Conservation (phyloP, 2,329 filamentous ascomycete species). For the Stemphylium vesicarium region DNA sequence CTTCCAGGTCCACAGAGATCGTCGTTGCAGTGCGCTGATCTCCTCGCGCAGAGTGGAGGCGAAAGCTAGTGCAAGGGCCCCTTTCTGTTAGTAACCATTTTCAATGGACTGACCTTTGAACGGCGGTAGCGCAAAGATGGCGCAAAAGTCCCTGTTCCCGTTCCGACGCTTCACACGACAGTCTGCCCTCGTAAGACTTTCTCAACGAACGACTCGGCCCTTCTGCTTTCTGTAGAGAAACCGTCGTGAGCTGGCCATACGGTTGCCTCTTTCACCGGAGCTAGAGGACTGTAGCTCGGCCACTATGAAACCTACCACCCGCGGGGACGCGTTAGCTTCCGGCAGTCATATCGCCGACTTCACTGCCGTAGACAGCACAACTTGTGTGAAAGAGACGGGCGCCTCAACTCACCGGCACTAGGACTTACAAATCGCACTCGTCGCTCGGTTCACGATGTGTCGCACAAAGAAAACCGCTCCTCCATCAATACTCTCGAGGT, state of each 20-base stretch:
- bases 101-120: not conserved
- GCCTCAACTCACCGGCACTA: not conserved
- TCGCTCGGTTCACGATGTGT: not conserved
- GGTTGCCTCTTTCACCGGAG: not conserved
- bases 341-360: slow-evolving; percentile 6
- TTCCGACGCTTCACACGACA: not conserved
- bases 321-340: slow-evolving; percentile 10
- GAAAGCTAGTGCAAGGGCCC: slow-evolving; percentile 1
- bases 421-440: not conserved
- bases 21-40: slow-evolving; percentile 1
- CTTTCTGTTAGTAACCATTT: not conserved
- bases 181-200: slow-evolving; percentile 3
- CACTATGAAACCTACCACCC: slow-evolving; percentile 5
- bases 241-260: not conserved
- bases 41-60: not conserved
- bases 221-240: not conserved
- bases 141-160: not conserved
- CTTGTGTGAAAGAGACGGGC: not conserved
- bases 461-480: too few species aligned
- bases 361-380: slow-evolving; percentile 3
- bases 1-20: slow-evolving; percentile 2
- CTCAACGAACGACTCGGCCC: slow-evolving; percentile 1
- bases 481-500: too few species aligned
- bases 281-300: slow-evolving; percentile 7
- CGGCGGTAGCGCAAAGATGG: not conserved